Percentiles rank a stretch among this genome's conserved stretches.
phyloP scores from a whole-genome alignment of 108 stramenopile species.

The Discostella pseudostelligera region DNA sequence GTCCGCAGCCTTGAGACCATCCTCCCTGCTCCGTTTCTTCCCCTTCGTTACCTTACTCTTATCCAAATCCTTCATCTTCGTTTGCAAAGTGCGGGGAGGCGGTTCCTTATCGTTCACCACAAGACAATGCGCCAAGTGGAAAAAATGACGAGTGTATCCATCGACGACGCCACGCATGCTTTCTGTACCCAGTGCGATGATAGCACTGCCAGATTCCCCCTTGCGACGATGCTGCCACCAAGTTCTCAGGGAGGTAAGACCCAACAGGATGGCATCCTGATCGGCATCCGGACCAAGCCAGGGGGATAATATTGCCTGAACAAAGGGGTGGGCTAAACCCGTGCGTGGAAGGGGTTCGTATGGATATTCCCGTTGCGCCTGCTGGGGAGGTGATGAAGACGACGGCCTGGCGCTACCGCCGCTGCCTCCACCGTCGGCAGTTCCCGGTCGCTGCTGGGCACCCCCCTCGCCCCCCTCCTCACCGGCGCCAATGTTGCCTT shows the following conservation, averaged over 20 bases:
- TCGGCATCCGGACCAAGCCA: slow-evolving; percentile 91
- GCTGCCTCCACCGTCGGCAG: too few species aligned
- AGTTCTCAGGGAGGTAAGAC: slow-evolving; percentile 81
- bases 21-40: slow-evolving; percentile 60
- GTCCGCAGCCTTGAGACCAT: slow-evolving; percentile 33
- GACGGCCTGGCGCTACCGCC: slow-evolving; percentile 22
- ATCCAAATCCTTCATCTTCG: slow-evolving; percentile 82
- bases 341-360: slow-evolving; percentile 88
- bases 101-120: slow-evolving; percentile 85
- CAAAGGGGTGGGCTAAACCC: slow-evolving; percentile 85
- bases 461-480: slow-evolving; percentile 26
- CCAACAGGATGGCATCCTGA: slow-evolving; percentile 85
- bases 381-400: slow-evolving; percentile 9
- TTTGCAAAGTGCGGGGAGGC: slow-evolving; percentile 73
- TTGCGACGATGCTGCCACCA: slow-evolving; percentile 95
- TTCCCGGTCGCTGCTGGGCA: too few species aligned
- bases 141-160: slow-evolving; percentile 91
- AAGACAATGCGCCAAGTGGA: slow-evolving; percentile 79
- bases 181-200: slow-evolving; percentile 83
- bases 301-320: slow-evolving; percentile 86
- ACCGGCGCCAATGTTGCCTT: slow-evolving; percentile 5
- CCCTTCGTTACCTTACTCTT: slow-evolving; percentile 64
- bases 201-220: slow-evolving; percentile 83
- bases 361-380: slow-evolving; percentile 61
- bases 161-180: slow-evolving; percentile 91